These are phyloP conservation scores for Fusarium longipes DNA, from an alignment of 2,329 filamentous ascomycete species.

Conservation along the genomic window DNA sequence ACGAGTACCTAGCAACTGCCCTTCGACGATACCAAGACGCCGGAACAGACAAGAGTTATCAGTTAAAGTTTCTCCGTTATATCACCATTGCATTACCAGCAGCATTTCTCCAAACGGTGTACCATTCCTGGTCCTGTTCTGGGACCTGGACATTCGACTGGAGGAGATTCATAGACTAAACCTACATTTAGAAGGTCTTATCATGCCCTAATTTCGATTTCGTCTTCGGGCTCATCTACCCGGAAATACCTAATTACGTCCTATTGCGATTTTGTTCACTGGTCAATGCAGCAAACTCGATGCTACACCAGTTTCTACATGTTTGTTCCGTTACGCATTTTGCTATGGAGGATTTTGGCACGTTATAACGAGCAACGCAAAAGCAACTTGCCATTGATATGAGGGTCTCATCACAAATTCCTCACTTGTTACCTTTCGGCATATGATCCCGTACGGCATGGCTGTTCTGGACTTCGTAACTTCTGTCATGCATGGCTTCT, in stretches of 20 bases:
- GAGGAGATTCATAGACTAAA: slow-evolving; percentile 38
- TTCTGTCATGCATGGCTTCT: slow-evolving; percentile 17
- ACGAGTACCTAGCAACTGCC: slow-evolving; percentile 2
- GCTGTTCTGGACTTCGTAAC: slow-evolving; percentile 9
- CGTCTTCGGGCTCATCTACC: slow-evolving; percentile 5
- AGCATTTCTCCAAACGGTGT: slow-evolving; percentile 30
- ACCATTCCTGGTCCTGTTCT: slow-evolving; percentile 11
- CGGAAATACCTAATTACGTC: slow-evolving; percentile 10
- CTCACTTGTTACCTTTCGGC: neutral
- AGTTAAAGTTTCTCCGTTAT: slow-evolving; percentile 27
- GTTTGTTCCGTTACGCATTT: slow-evolving; percentile 15
- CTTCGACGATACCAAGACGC: slow-evolving; percentile 11
- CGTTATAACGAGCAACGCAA: neutral
- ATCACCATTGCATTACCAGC: slow-evolving; percentile 35
- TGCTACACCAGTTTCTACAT: neutral
- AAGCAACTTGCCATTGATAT: neutral
- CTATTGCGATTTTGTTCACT: neutral
- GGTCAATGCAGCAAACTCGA: slow-evolving; percentile 2
- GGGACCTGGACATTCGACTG: slow-evolving; percentile 36
- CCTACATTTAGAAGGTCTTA: slow-evolving; percentile 44
- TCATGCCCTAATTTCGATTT: slow-evolving; percentile 25
- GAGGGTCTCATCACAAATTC: neutral
- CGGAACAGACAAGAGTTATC: slow-evolving; percentile 11
- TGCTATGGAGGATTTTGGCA: neutral
- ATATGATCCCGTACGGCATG: neutral